Evolutionary conservation across 2,329 filamentous ascomycete species (phyloP), one percentile per base, ranked within the genome.

Genomic region (Mycosphaerella arachidis): DNA sequence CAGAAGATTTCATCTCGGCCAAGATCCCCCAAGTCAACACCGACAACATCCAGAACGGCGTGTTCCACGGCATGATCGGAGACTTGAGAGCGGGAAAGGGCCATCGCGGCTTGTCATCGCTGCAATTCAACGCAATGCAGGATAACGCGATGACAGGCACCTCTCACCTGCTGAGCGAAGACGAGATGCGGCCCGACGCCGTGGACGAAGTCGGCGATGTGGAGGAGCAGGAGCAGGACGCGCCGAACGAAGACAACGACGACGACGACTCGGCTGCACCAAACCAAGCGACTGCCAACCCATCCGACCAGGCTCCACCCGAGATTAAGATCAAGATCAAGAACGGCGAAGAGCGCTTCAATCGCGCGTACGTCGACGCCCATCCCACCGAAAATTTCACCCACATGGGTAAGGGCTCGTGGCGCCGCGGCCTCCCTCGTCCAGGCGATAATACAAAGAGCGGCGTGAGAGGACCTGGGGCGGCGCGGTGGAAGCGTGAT

Each of bases 281-380:
- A 43, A 2, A 9, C 16, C 12, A 13, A n/a, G 37, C 37, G 6
- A 43, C 9, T n/a, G 2, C 37, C 16, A 5, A n/a, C 37, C 37
- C 10, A n/a, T 13, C 37, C 37, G 2, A 43, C 10, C 12, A n/a
- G 7, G 37, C 37, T 43, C 6, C 5, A 16, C 12, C 24, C 2
- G 24, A 24, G 24, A 24, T 6, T n/a, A 6, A 13, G 7, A 5
- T 12, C 37, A 4, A n/a, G 6, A 43, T 13, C 10, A 13, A 43
- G 10, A 16, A 6, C 16, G 16, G 70, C 7, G 50, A 20, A 6
- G 50, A 53, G 29, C 50, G 50, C 50, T 53, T 53, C 50, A 33
- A 35, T 20, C 7, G 8, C 13, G 29, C 24, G 7, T 53, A 33
- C 6, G 50, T 53, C 29, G 50, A 53, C 1, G 33, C 13, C 24